Evolutionary conservation across 768 basidiomycete species (phyloP), one percentile per base, ranked within the genome.

Genomic region (Suillus clintonianus): DNA sequence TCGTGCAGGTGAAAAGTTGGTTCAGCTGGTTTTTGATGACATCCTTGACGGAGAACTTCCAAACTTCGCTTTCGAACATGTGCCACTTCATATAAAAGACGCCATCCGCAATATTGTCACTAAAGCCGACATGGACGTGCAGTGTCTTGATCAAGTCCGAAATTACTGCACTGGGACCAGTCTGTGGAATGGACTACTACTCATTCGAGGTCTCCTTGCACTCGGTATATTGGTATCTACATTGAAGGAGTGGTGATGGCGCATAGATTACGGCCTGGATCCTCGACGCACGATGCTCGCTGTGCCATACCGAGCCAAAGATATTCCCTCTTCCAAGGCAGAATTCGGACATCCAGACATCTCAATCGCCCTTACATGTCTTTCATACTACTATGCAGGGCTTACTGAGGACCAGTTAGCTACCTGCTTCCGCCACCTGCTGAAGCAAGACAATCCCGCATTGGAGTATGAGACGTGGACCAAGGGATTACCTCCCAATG

Each of bases 261-360:
- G 84, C 43, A 84, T 85, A 0, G 80, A 85, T 48, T 85, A 82
- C 65, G 85, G 85, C 2, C 78, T 84, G 6, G 80, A 81, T 54
- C 67, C 66, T 1, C 64, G 53, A 9, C 78, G 85, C 4, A 78
- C 83, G 2, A 70, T 81, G 65, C 75, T 85, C 1, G 84, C 84
- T 1, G 83, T 85, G 0, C 84, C 85, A 0, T 86, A 82, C 61
- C 74, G 80, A n/a, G 85, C 84, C 0, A 86, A 83, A 27, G 27
- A 37, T 37, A 37, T n/a, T n/a, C n/a, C n/a, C n/a, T n/a, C n/a
- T n/a, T n/a, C n/a, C n/a, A n/a, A n/a, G n/a, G n/a, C n/a, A n/a
- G n/a, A n/a, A n/a, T n/a, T n/a, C n/a, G n/a, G n/a, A n/a, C n/a
- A n/a, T n/a, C n/a, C n/a, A n/a, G n/a, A n/a, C n/a, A n/a, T n/a